These are phyloP conservation scores for Basidiobolus heterosporus DNA, from an alignment of 371 early-diverging fungal species.

Conservation along the genomic window DNA sequence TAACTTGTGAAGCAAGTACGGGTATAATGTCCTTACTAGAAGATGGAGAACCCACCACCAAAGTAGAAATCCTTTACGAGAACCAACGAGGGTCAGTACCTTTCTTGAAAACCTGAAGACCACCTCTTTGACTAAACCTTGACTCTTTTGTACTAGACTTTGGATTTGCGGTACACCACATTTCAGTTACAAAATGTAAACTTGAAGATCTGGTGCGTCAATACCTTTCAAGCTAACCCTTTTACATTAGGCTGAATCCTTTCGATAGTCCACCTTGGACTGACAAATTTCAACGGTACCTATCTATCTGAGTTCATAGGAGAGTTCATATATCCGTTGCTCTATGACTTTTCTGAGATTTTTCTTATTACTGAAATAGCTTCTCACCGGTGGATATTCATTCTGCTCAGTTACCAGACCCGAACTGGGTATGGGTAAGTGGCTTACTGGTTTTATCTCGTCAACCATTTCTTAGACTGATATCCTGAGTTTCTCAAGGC, in stretches of 20 bases:
- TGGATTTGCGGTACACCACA: background rate
- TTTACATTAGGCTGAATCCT: background rate
- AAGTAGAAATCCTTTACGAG: background rate
- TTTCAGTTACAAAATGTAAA: background rate
- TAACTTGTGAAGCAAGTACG: too few relatives aligned
- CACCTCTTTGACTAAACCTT: background rate
- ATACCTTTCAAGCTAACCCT: background rate
- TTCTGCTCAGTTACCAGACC: constrained; percentile 23
- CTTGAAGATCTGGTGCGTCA: background rate
- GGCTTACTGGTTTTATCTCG: too few relatives aligned
- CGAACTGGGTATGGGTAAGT: constrained; percentile 35
- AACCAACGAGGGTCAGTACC: constrained; percentile 1
- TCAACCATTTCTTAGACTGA: too few relatives aligned
- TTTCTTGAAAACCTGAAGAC: background rate
- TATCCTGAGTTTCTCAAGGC: background rate
- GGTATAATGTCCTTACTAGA: too few relatives aligned
- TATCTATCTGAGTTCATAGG: too few relatives aligned
- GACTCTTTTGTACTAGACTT: background rate
- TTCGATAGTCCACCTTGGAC: background rate
- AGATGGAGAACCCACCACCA: background rate
- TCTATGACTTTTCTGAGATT: background rate
- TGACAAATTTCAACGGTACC: background rate
- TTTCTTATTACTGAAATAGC: background rate
- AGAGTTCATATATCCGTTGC: too few relatives aligned
- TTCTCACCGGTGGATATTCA: background rate